Evolutionary conservation across 2,329 filamentous ascomycete species (phyloP), one percentile per base, ranked within the genome.

Genomic region (Ascomycota sp.): DNA sequence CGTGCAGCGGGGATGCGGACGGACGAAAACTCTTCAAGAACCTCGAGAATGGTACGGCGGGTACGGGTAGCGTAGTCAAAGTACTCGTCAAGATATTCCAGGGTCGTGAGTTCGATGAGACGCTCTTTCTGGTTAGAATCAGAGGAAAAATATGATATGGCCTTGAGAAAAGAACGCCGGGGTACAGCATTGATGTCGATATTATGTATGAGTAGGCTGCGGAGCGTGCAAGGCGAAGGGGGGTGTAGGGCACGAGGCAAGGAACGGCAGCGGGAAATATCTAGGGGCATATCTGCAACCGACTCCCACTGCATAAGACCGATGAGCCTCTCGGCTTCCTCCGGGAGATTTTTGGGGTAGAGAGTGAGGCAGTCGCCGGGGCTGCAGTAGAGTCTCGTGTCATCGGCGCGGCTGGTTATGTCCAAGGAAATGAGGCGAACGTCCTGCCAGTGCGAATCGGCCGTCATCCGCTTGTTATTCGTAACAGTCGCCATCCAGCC

Each of bases 1-100:
- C 75, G 69, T 32, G 75, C 59, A 53, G 74, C 79, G 0, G 89
- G 85, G 2, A 98, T 70, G 36, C 74, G 75, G 32, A 95, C 76
- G 0, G 69, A 75, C 25, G 77, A 67, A 42, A 98, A 98, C 41
- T 98, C 89, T 33, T 86, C 74, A 20, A 98, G 64, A 4, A 93
- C 76, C 52, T 98, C 89, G 5, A 98, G 59, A 33, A 95, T 93
- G 34, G 79, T 91, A 22, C 89, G 75, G 22, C 83, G 75, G 1
- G 86, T 80, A 7, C 89, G 73, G 0, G 85, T 85, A 1, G 89
- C 89, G 47, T 98, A 98, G 53, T 98, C 86, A 55, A 81, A 95
- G 32, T 93, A 75, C 41, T 98, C 89, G 41, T 95, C 83, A 5
- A 86, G 69, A 41, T 75, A 80, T 27, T 77, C 66, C 0, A 81